Conservation (phyloP, 176 grass and related monocot species). For the Dendrocalamus sinicus region DNA sequence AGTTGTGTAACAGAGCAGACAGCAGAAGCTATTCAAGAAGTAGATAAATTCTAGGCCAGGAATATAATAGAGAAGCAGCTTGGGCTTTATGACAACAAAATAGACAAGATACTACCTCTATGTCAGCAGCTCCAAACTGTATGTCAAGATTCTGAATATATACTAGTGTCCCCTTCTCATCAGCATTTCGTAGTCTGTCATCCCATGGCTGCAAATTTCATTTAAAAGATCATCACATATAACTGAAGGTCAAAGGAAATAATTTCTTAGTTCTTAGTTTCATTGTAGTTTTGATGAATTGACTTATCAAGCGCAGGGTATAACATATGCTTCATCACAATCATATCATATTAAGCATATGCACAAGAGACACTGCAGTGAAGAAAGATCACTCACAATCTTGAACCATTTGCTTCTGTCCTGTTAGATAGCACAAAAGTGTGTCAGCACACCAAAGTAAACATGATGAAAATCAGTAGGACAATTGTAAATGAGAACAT, state of each 20-base stretch:
- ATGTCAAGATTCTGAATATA: slow-evolving; percentile 88
- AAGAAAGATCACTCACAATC: slow-evolving; percentile 65
- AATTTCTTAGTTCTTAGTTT: slow-evolving; percentile 19
- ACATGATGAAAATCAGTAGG: slow-evolving; percentile 31
- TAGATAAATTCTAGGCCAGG: slow-evolving; percentile 10
- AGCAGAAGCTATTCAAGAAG: slow-evolving; percentile 30
- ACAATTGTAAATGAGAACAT: slow-evolving; percentile 34
- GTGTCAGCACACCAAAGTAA: slow-evolving; percentile 44
- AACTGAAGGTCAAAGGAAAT: slow-evolving; percentile 18
- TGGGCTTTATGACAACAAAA: slow-evolving; percentile 34
- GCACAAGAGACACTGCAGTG: slow-evolving; percentile 18
- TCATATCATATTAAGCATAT: slow-evolving; percentile 3
- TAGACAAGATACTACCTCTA: slow-evolving; percentile 57
- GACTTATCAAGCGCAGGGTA: slow-evolving; percentile 23
- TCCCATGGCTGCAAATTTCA: slow-evolving; percentile 74
- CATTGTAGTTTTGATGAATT: slow-evolving; percentile 22
- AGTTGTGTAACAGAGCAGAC: slow-evolving; percentile 11
- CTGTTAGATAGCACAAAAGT: slow-evolving; percentile 60
- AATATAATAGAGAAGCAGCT: slow-evolving; percentile 24
- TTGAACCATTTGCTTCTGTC: slow-evolving; percentile 89
- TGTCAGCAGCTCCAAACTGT: slow-evolving; percentile 69
- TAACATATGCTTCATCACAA: slow-evolving; percentile 4
- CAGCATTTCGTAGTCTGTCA: slow-evolving; percentile 42
- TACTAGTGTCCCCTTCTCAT: slow-evolving; percentile 64
- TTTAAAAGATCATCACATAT: slow-evolving; percentile 26